These are phyloP conservation scores for Xylaria sp. DNA, from an alignment of 2,329 filamentous ascomycete genomes.

Conservation along the genomic window DNA sequence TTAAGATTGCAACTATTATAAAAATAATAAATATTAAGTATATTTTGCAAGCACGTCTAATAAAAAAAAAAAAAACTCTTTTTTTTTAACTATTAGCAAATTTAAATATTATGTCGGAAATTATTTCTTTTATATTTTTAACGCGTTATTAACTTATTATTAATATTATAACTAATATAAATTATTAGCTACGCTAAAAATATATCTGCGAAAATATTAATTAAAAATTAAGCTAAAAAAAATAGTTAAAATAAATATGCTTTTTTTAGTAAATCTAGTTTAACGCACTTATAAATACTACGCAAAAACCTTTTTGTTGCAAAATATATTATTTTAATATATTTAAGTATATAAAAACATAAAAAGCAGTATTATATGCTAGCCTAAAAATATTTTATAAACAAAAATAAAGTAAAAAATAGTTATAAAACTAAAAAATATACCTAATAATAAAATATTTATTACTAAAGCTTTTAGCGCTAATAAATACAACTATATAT, in stretches of 20 bases:
- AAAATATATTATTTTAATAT: no score
- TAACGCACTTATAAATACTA: neutral
- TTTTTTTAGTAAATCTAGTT: neutral
- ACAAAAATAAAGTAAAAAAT: no score
- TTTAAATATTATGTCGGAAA: neutral
- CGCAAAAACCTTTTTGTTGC: neutral
- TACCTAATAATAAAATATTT: neutral
- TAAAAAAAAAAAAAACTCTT: neutral
- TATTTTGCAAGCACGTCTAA: neutral
- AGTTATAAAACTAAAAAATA: no score
- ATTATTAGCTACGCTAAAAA: neutral
- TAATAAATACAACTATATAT: neutral
- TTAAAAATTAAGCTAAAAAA: neutral
- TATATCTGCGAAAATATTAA: neutral
- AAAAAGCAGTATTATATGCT: no score
- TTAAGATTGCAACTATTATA: neutral
- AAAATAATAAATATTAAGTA: neutral
- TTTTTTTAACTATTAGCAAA: neutral
- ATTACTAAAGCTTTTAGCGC: neutral
- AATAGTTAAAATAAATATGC: neutral
- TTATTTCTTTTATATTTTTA: neutral
- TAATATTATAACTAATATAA: neutral
- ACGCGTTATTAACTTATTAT: neutral
- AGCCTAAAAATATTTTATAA: no score
- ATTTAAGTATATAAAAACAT: no score